Conservation (phyloP, 1,284 basidiomycete genomes). For the Psilocybe mexicana region DNA sequence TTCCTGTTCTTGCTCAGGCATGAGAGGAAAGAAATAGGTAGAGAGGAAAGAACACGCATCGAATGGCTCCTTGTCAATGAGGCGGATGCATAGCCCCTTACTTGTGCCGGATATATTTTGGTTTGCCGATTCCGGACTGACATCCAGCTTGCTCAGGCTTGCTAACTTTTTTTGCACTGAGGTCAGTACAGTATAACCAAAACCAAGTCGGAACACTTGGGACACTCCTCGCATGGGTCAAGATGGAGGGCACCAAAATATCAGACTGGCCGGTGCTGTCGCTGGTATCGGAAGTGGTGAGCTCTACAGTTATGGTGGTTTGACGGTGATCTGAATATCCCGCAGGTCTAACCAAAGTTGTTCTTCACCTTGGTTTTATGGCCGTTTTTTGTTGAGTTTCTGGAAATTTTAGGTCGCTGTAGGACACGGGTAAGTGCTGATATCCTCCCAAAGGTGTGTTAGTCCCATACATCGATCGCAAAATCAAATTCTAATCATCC, state of each 20-base stretch:
- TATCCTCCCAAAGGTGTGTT: conserved; percentile 10
- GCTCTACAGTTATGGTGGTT: conserved; percentile 13
- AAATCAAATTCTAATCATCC: background rate
- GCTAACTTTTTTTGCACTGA: too few relatives aligned
- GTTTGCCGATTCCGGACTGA: background rate
- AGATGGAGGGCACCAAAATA: conserved; percentile 32
- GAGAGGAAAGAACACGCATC: background rate
- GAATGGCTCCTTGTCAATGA: background rate
- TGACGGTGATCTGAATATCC: background rate
- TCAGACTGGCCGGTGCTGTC: conserved; percentile 58
- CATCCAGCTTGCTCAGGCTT: background rate
- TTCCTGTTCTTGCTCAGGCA: conserved; percentile 43
- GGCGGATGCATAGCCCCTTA: background rate
- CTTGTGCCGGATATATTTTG: background rate
- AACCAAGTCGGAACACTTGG: background rate
- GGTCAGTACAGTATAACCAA: background rate
- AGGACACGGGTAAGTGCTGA: conserved; percentile 57
- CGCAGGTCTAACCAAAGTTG: conserved; percentile 61
- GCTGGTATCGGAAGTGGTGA: conserved; percentile 65
- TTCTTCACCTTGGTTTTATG: conserved; percentile 9
- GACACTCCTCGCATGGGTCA: conserved; percentile 30
- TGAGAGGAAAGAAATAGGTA: conserved; percentile 5
- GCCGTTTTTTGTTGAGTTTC: conserved; percentile 16
- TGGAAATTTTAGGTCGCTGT: conserved; percentile 55
- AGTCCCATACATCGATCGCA: background rate